These are phyloP conservation scores for Apiotrichum siamense DNA, from an alignment of 1,284 basidiomycete genomes.

Conservation along the genomic window DNA sequence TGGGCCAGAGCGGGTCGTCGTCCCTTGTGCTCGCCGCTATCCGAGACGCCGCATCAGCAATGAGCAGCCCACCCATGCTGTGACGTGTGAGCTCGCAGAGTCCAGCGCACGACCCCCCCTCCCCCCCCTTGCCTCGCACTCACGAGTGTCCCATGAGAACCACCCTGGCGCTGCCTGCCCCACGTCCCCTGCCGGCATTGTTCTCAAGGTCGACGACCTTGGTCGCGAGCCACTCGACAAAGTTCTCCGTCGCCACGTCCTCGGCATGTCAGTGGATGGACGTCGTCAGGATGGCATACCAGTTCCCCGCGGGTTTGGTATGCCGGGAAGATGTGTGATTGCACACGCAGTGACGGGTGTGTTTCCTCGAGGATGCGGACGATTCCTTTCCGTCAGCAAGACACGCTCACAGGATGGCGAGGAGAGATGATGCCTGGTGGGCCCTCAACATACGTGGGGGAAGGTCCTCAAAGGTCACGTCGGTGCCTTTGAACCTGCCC, in stretches of 20 bases:
- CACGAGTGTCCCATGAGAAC: constrained; percentile 88
- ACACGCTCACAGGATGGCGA: neutral
- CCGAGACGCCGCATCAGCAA: constrained; percentile 73
- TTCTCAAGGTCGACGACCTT: constrained; percentile 73
- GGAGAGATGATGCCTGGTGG: neutral
- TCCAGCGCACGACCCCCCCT: neutral
- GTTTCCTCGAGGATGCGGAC: constrained; percentile 61
- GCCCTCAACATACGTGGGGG: constrained; percentile 34
- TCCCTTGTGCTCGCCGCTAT: constrained; percentile 52
- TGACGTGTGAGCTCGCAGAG: neutral
- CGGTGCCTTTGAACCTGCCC: constrained; percentile 48
- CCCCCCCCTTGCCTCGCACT: constrained; percentile 15
- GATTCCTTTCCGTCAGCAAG: constrained; percentile 52
- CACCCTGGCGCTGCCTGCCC: constrained; percentile 70
- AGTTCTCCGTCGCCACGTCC: constrained; percentile 71
- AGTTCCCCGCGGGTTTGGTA: constrained; percentile 89
- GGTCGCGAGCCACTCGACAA: constrained; percentile 82
- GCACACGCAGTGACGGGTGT: constrained; percentile 53
- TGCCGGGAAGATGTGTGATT: constrained; percentile 75
- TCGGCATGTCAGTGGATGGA: constrained; percentile 39
- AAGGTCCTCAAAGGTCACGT: constrained; percentile 48
- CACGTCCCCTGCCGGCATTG: constrained; percentile 56
- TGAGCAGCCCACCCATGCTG: constrained; percentile 85
- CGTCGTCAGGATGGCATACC: constrained; percentile 51
- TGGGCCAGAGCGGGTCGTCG: constrained; percentile 43